A percentile compares a stretch with the other conserved stretches of the same genome.
Conservation (phyloP, 495 filamentous ascomycete genomes). For the Penicillium ochrochloron region DNA sequence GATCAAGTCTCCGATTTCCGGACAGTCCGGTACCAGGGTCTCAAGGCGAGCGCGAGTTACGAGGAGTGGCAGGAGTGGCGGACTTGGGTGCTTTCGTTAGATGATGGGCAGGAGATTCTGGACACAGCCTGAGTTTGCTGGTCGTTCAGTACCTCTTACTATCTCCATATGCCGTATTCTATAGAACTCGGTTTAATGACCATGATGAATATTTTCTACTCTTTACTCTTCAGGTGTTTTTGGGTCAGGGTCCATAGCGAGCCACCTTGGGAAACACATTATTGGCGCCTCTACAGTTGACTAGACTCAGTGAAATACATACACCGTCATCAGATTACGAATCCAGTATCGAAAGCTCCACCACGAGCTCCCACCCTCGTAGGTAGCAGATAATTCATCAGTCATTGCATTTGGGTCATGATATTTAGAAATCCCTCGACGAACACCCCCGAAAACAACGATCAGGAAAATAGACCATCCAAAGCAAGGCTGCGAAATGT, state of each 20-base stretch:
- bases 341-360: background rate
- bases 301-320: background rate
- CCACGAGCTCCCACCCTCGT: background rate
- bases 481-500: background rate
- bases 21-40: conserved; percentile 81
- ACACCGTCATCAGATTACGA: background rate
- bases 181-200: conserved; percentile 10
- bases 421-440: conserved; percentile 10
- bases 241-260: background rate
- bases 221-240: background rate
- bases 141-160: background rate
- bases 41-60: conserved; percentile 69
- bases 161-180: background rate
- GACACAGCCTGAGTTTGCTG: conserved; percentile 17
- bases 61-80: conserved; percentile 77
- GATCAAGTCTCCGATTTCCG: conserved; percentile 69
- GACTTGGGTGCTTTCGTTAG: conserved; percentile 64
- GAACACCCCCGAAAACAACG: background rate
- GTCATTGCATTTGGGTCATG: conserved; percentile 16
- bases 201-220: conserved; percentile 19
- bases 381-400: conserved; percentile 10
- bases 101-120: conserved; percentile 38
- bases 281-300: background rate
- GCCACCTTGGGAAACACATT: background rate
- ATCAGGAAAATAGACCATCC: background rate